Base-by-base conservation (phyloP, 371 early-diverging fungal genomes). In the Fennellomyces sp. region DNA sequence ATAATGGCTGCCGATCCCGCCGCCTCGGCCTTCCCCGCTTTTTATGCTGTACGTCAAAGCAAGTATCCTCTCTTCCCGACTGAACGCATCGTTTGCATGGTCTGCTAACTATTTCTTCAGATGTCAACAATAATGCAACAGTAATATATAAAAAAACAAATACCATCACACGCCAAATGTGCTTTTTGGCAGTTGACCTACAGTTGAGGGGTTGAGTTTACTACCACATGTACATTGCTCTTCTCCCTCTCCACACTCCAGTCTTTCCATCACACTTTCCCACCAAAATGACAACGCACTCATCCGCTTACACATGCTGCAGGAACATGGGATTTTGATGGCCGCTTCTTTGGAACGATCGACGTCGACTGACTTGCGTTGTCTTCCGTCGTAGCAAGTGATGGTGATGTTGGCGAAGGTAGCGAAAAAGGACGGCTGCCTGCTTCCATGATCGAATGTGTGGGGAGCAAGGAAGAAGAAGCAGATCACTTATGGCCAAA, bases 11-110 rank as follows among this genome's bases (percentile, higher is more conserved):
- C 28, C 31, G 55, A 49, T 84, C 87, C 41, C 85, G 83, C 15
- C 88, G 71, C 64, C 87, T 90, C 30, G 91, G 92, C 28, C 92
- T 79, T 21, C 92, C 92, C 57, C 92, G 81, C 65, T 91, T 91
- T 63, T 90, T 92, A 72, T 91, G 91, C 63, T 88, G 85, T 47
- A 89, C 89, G 62, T 92, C 92, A 36, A 83, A 75, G 58, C 92
- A 92, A 23, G 86, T 84, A 49, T 88, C 89, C 56, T 81, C 76
- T 63, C 86, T 88, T 42, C 85, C 86, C 13, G 88, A 64, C 3
- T 85, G 76, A 11, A 88, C 69, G 64, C 92, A 92, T 39, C 92
- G 77, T 63, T 83, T 85, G 68, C 92, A 92, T 8, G 92, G 92
- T 29, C 92, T n/a, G n/a, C n/a, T n/a, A n/a, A n/a, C n/a, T n/a